Evolutionary conservation across 108 stramenopile genomes (phyloP).

Genomic region (Stephanodiscus minutulus): DNA sequence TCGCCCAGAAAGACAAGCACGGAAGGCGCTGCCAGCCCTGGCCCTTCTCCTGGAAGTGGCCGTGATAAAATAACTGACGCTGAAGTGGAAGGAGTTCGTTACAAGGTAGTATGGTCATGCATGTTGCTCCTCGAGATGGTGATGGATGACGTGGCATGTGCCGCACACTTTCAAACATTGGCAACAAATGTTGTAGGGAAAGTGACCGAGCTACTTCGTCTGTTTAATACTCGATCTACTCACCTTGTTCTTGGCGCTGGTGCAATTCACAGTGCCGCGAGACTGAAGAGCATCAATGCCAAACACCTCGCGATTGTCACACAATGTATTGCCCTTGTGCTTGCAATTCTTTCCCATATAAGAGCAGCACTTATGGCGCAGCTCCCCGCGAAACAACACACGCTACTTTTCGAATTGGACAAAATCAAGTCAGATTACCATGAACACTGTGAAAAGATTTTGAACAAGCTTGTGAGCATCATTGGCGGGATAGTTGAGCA

Average conservation of each 20-base stretch:
- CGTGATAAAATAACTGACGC: constrained; percentile 69
- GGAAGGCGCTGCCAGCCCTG: constrained; percentile 20
- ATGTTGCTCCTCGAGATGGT: constrained; percentile 92
- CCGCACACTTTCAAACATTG: constrained; percentile 85
- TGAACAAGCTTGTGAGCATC: constrained; percentile 95
- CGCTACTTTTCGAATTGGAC: constrained; percentile 88
- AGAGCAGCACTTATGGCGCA: constrained; percentile 93
- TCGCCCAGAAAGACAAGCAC: constrained; percentile 42
- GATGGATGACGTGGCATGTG: constrained; percentile 79
- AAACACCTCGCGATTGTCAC: constrained; percentile 94
- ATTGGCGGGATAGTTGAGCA: constrained; percentile 94
- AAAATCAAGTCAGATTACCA: constrained; percentile 86
- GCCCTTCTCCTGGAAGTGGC: constrained; percentile 15
- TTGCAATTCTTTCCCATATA: constrained; percentile 87
- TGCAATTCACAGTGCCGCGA: constrained; percentile 89
- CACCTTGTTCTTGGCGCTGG: constrained; percentile 93
- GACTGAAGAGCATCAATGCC: constrained; percentile 91
- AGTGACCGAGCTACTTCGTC: constrained; percentile 82
- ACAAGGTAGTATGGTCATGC: constrained; percentile 94
- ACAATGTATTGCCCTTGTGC: constrained; percentile 87
- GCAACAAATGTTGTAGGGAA: constrained; percentile 87
- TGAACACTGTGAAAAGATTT: constrained; percentile 92
- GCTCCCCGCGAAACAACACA: constrained; percentile 90
- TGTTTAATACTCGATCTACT: constrained; percentile 92
- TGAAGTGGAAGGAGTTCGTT: constrained; percentile 80